phyloP scores from a whole-genome alignment of 331 rosid species.

The Cydonia oblonga region DNA sequence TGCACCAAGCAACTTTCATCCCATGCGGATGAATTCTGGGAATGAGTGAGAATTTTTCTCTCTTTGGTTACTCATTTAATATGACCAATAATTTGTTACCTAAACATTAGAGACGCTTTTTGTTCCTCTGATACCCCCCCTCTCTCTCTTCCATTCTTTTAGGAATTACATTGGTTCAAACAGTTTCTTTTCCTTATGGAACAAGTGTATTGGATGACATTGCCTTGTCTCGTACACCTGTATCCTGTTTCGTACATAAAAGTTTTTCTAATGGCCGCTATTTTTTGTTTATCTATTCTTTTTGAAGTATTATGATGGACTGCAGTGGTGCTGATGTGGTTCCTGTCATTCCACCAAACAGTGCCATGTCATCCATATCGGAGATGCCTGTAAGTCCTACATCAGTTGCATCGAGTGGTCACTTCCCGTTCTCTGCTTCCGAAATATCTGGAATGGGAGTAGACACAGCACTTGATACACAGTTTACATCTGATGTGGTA shows the following conservation, averaged over 20 bases:
- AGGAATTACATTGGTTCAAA: neutral
- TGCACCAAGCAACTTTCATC: slow-evolving; percentile 69
- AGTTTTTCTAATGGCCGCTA: slow-evolving; percentile 19
- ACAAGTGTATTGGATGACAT: neutral
- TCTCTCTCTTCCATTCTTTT: neutral
- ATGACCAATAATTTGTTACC: neutral
- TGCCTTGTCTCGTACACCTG: neutral
- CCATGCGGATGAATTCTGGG: slow-evolving; percentile 63
- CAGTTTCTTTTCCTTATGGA: neutral
- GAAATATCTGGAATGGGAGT: slow-evolving; percentile 91
- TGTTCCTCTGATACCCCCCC: neutral
- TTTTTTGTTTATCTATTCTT: slow-evolving; percentile 19
- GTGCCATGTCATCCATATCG: slow-evolving; percentile 58
- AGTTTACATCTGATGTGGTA: slow-evolving; percentile 83
- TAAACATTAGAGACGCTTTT: neutral
- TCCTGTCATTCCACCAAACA: slow-evolving; percentile 59
- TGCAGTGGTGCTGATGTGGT: slow-evolving; percentile 45
- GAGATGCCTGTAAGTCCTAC: slow-evolving; percentile 93
- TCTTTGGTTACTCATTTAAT: neutral
- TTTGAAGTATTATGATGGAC: slow-evolving; percentile 78
- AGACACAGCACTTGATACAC: slow-evolving; percentile 68
- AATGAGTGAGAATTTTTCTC: slow-evolving; percentile 51
- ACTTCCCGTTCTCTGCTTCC: slow-evolving; percentile 90
- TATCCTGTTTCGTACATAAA: slow-evolving; percentile 9
- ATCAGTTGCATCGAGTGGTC: slow-evolving; percentile 95